Conservation (phyloP, 2,329 filamentous ascomycete species). For the Trichothecium roseum region DNA sequence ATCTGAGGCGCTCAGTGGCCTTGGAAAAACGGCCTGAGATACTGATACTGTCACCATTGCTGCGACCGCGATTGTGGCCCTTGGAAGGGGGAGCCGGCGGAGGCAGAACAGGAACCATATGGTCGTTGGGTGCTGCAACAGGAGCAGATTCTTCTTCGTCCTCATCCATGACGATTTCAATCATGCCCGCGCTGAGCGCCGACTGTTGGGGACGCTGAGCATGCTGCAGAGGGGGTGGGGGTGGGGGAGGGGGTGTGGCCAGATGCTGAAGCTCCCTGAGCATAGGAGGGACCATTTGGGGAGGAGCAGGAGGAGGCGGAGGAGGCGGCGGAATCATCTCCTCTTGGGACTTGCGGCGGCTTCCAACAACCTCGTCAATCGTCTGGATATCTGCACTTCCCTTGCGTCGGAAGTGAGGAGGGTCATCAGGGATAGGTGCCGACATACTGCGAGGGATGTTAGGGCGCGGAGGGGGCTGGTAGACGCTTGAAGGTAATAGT, state of each 20-base stretch:
- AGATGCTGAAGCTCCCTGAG: slow-evolving; percentile 55
- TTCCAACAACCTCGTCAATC: slow-evolving; percentile 35
- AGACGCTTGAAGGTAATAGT: slow-evolving; percentile 48
- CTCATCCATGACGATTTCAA: slow-evolving; percentile 58
- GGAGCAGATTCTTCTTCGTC: slow-evolving; percentile 28
- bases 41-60: slow-evolving; percentile 38
- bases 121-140: slow-evolving; percentile 27
- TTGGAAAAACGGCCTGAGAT: slow-evolving; percentile 44
- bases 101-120: slow-evolving; percentile 32
- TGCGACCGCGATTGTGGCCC: slow-evolving; percentile 47
- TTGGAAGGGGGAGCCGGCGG: slow-evolving; percentile 32
- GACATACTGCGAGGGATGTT: slow-evolving; percentile 52
- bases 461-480: slow-evolving; percentile 41
- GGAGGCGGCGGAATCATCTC: slow-evolving; percentile 30
- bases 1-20: slow-evolving; percentile 50
- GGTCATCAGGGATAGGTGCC: slow-evolving; percentile 36
- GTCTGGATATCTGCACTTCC: slow-evolving; percentile 28
- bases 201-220: slow-evolving; percentile 28
- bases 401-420: slow-evolving; percentile 21
- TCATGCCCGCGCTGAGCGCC: slow-evolving; percentile 42
- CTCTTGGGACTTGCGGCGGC: slow-evolving; percentile 36
- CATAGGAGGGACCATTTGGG: slow-evolving; percentile 42
- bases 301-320: slow-evolving; percentile 39
- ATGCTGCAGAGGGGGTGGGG: slow-evolving; percentile 46
- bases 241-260: slow-evolving; percentile 49